Percentiles rank a stretch among this genome's conserved stretches.
Conservation (phyloP, 2,329 filamentous ascomycete species). For the Aureobasidium mangrovei region DNA sequence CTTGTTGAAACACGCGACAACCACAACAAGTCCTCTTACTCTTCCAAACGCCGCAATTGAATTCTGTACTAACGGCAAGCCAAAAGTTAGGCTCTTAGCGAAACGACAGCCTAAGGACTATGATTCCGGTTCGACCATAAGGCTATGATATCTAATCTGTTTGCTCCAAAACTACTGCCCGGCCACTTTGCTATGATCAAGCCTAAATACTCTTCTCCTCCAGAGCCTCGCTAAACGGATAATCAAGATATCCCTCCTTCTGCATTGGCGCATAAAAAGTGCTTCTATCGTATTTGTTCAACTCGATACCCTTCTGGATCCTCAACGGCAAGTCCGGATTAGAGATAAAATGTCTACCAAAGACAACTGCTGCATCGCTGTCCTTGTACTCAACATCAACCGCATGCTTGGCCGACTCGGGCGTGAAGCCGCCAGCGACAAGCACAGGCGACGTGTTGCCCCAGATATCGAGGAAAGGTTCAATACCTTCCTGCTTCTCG, state of each 20-base stretch:
- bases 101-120: too few species aligned
- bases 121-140: too few species aligned
- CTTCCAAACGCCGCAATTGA: too few species aligned
- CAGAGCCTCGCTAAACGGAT: constrained; percentile 26
- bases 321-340: constrained; percentile 42
- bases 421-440: constrained; percentile 35
- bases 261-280: constrained; percentile 37
- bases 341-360: constrained; percentile 42
- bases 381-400: constrained; percentile 35
- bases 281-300: constrained; percentile 37
- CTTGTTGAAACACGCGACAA: too few species aligned
- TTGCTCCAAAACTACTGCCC: too few species aligned
- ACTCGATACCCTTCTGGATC: constrained; percentile 34
- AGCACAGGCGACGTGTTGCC: constrained; percentile 38
- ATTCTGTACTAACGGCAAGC: too few species aligned
- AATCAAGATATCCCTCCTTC: constrained; percentile 35
- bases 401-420: constrained; percentile 29
- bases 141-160: too few species aligned
- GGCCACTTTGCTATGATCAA: too few species aligned
- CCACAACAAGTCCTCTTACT: too few species aligned
- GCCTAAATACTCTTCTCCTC: neutral
- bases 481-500: constrained; percentile 32
- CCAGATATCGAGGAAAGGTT: constrained; percentile 42
- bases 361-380: constrained; percentile 38
- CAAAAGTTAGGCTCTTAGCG: too few species aligned